Percentiles rank a stretch among this genome's conserved stretches.
phyloP scores from a whole-genome alignment of 208 protist species.

The Tritrichomonas musculus region DNA sequence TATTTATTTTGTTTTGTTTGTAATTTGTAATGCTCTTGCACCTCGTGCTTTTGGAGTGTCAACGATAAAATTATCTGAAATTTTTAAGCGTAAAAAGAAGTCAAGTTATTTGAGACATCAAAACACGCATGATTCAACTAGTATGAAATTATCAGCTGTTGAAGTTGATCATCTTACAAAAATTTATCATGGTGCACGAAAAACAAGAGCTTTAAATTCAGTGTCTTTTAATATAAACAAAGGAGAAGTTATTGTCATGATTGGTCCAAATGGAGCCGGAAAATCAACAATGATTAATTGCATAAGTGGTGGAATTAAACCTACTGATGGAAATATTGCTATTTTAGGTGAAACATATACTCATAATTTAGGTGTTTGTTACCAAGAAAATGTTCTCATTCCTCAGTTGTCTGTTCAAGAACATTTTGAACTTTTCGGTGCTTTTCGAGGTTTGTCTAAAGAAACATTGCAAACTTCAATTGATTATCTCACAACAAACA shows the following conservation, averaged over 20 bases:
- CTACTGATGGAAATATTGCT: not conserved
- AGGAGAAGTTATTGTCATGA: constrained; percentile 19
- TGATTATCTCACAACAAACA: not conserved
- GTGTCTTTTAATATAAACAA: constrained; percentile 2
- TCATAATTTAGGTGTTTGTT: not conserved
- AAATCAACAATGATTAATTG: not conserved
- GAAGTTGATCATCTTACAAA: not conserved
- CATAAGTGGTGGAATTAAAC: not conserved
- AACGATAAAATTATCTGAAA: not conserved
- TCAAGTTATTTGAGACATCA: too few relatives aligned
- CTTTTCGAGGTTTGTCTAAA: not conserved
- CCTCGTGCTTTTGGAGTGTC: not conserved
- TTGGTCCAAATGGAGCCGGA: constrained; percentile 11
- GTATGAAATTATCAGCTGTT: not conserved
- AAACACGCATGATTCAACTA: not conserved
- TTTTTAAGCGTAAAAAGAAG: too few relatives aligned
- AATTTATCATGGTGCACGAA: not conserved
- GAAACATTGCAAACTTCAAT: not conserved
- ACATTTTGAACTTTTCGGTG: constrained; percentile 13
- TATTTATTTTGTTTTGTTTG: not conserved
- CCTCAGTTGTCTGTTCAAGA: not conserved
- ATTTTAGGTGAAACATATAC: too few relatives aligned
- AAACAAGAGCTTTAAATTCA: not conserved
- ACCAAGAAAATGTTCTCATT: not conserved
- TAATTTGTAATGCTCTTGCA: not conserved